Evolutionary conservation across 257 asterid species (phyloP).

Genomic region (Solanum virginianum): DNA sequence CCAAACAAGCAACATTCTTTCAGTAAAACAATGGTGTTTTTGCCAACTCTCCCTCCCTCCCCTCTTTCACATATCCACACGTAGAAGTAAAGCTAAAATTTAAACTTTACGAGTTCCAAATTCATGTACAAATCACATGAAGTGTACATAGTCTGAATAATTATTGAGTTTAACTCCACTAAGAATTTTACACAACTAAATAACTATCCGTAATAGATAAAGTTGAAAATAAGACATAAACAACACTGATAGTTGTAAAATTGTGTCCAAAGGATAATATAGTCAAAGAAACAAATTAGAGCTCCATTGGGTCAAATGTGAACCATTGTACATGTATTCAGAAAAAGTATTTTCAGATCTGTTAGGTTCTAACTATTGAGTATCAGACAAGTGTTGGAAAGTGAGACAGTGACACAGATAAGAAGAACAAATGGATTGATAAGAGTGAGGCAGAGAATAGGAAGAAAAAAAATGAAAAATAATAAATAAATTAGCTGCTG

Average conservation of each 20-base stretch:
- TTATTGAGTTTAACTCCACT: background rate
- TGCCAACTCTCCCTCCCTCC: background rate
- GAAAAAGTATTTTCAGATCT: background rate
- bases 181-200: background rate
- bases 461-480: background rate
- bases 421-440: background rate
- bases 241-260: background rate
- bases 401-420: background rate
- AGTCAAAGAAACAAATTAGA: background rate
- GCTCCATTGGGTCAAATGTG: background rate
- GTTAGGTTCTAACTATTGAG: background rate
- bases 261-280: background rate
- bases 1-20: background rate
- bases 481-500: background rate
- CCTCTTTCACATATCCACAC: background rate
- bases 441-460: background rate
- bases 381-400: background rate
- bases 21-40: background rate
- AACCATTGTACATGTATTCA: background rate
- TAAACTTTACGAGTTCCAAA: background rate
- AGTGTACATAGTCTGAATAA: background rate
- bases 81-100: background rate
- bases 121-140: too few species aligned
- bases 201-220: too few species aligned
- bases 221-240: background rate